Conservation (phyloP, 208 protist genomes). For the Wallacemonas rigidus region DNA sequence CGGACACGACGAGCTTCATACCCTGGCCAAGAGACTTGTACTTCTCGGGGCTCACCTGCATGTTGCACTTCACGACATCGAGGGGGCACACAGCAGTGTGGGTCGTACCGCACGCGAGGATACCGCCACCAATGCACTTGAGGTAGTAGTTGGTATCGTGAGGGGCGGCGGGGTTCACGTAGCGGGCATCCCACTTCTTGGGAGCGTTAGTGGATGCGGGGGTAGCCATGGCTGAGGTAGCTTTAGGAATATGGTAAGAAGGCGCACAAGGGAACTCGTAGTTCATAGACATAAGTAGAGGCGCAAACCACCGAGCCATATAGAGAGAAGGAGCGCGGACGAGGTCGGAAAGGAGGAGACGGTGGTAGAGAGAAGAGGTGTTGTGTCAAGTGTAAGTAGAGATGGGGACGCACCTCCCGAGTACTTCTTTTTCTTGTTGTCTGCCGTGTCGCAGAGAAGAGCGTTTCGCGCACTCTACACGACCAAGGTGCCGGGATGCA, state of each 20-base stretch:
- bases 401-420: too few relatives aligned
- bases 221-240: not conserved
- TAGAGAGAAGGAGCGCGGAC: not conserved
- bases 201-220: not conserved
- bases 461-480: too few relatives aligned
- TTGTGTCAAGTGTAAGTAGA: too few relatives aligned
- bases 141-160: conserved; percentile 90
- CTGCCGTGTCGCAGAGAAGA: too few relatives aligned
- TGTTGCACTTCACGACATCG: conserved; percentile 97
- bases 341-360: too few relatives aligned
- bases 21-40: conserved; percentile 82
- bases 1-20: conserved; percentile 55
- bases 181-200: conserved; percentile 79
- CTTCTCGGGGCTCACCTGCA: conserved; percentile 92
- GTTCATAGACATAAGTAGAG: not conserved
- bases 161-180: conserved; percentile 62
- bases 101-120: conserved; percentile 94
- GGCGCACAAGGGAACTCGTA: conserved; percentile 4
- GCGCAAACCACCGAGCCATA: not conserved
- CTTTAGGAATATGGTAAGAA: conserved; percentile 13
- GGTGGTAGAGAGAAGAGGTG: too few relatives aligned
- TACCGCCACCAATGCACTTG: conserved; percentile 93
- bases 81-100: conserved; percentile 94
- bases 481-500: too few relatives aligned
- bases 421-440: too few relatives aligned